phyloP scores from a whole-genome alignment of 331 rosid genomes.

The Rosa hybrid region DNA sequence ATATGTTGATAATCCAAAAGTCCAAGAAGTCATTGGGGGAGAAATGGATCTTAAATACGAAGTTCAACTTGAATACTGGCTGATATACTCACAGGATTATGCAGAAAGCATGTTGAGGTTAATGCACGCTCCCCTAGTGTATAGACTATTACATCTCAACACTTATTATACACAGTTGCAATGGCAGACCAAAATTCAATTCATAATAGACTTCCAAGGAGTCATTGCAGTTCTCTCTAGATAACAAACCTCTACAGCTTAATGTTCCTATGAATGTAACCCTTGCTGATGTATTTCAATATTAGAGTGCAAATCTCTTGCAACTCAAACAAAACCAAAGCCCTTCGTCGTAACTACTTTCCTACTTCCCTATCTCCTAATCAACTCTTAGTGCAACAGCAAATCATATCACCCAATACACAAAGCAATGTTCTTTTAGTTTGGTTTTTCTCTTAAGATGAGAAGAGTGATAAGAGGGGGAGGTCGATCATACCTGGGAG shows the following conservation, averaged over 20 bases:
- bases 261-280: background rate
- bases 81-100: background rate
- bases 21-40: background rate
- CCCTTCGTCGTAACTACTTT: too few species aligned
- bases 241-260: background rate
- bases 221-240: background rate
- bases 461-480: background rate
- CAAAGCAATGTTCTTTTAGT: background rate
- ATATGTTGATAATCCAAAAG: background rate
- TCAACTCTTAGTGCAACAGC: background rate
- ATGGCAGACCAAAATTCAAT: background rate
- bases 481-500: conserved; percentile 31
- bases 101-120: background rate
- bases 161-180: background rate
- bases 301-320: background rate
- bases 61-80: background rate
- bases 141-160: background rate
- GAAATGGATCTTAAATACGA: background rate
- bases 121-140: background rate
- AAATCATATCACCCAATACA: background rate
- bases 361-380: too few species aligned
- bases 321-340: too few species aligned
- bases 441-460: background rate
- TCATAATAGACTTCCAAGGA: background rate
- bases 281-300: background rate